Percentiles rank a stretch among this genome's conserved stretches.
Conservation (phyloP, 495 filamentous ascomycete genomes). For the Poronia punctata region DNA sequence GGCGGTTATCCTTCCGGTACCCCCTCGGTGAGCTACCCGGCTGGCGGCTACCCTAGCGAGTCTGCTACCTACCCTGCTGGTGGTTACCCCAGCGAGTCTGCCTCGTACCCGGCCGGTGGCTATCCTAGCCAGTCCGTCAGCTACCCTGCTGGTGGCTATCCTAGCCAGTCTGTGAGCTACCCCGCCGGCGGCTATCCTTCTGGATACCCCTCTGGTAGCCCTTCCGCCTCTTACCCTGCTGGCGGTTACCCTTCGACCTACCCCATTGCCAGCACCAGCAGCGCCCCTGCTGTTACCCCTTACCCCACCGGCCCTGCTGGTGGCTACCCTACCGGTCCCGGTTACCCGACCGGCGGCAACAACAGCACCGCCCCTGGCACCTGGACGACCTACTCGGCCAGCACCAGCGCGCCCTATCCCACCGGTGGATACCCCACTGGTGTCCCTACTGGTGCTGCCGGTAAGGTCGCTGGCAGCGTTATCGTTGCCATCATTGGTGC, state of each 20-base stretch:
- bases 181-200: slow-evolving; percentile 6
- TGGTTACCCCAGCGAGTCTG: slow-evolving; percentile 4
- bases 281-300: slow-evolving; percentile 5
- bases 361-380: slow-evolving; percentile 13
- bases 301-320: slow-evolving; percentile 12
- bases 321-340: background rate
- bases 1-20: slow-evolving; percentile 2
- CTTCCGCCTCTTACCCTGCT: slow-evolving; percentile 8
- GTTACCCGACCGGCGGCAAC: slow-evolving; percentile 1
- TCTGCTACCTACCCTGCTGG: background rate
- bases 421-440: slow-evolving; percentile 11
- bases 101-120: slow-evolving; percentile 7
- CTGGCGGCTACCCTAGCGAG: slow-evolving; percentile 1
- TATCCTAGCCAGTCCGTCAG: background rate
- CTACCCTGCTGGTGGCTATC: slow-evolving; percentile 2
- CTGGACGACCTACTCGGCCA: slow-evolving; percentile 15
- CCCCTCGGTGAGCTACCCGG: slow-evolving; percentile 6
- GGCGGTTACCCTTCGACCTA: slow-evolving; percentile 1
- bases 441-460: slow-evolving; percentile 19
- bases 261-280: background rate
- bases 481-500: slow-evolving; percentile 18
- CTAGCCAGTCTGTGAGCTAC: background rate
- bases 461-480: slow-evolving; percentile 21
- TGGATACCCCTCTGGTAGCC: slow-evolving; percentile 7
- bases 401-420: slow-evolving; percentile 9